phyloP scores from a whole-genome alignment of 2,329 filamentous ascomycete species.

The Penicillium sp. region DNA sequence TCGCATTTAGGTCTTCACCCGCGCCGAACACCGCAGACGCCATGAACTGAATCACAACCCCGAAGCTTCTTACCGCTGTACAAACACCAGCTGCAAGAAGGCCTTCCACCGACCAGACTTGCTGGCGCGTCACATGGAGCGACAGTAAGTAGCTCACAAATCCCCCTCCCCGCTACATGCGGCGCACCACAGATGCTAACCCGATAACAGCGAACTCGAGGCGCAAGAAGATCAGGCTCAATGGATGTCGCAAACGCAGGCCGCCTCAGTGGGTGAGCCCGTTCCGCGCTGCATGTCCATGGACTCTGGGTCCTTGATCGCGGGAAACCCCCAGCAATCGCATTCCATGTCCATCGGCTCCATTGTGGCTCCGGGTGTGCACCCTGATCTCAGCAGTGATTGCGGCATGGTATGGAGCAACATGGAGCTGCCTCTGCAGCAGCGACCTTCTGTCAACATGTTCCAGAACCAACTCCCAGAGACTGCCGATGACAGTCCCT shows the following conservation, averaged over 20 bases:
- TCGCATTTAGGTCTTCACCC: conserved; percentile 50
- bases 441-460: conserved; percentile 30
- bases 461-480: conserved; percentile 41
- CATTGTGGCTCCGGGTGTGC: conserved; percentile 39
- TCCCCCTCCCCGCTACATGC: too few relatives aligned
- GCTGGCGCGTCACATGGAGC: conserved; percentile 53
- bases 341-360: conserved; percentile 43
- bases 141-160: conserved; percentile 47
- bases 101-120: conserved; percentile 54
- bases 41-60: conserved; percentile 58
- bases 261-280: conserved; percentile 9
- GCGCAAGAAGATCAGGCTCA: conserved; percentile 36
- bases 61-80: conserved; percentile 50
- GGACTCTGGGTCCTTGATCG: conserved; percentile 28
- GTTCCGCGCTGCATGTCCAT: conserved; percentile 29
- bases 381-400: conserved; percentile 38
- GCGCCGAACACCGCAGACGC: conserved; percentile 53
- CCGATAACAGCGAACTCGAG: conserved; percentile 38
- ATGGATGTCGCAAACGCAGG: conserved; percentile 32
- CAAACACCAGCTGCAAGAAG: conserved; percentile 50
- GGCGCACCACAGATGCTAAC: conserved; percentile 12
- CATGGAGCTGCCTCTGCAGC: conserved; percentile 39
- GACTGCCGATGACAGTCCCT: conserved; percentile 43
- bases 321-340: conserved; percentile 32
- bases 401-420: conserved; percentile 41